These are phyloP conservation scores for Suhomyces prunicola DNA, from an alignment of 805 yeast genomes.

Conservation along the genomic window DNA sequence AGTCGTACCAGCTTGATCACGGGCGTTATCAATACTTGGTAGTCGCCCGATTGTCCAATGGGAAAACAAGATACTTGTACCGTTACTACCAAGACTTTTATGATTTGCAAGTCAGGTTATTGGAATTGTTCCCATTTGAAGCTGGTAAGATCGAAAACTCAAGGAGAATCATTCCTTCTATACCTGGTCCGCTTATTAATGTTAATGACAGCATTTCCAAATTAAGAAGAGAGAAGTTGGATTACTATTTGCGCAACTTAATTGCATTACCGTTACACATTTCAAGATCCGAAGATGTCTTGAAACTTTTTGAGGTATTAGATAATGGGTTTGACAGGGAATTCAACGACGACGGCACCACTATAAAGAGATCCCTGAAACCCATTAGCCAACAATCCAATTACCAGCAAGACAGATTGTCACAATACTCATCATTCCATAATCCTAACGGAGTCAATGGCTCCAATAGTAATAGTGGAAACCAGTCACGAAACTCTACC, in stretches of 20 bases:
- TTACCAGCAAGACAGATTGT: conserved; percentile 50
- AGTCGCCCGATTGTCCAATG: conserved; percentile 62
- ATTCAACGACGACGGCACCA: conserved; percentile 9
- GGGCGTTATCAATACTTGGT: conserved; percentile 89
- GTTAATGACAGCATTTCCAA: conserved; percentile 72
- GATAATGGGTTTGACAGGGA: conserved; percentile 62
- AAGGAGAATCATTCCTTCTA: conserved; percentile 81
- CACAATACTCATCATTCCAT: conserved; percentile 46
- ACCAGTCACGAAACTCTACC: conserved; percentile 17
- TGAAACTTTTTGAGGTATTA: conserved; percentile 63
- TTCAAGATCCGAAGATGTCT: conserved; percentile 64
- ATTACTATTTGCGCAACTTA: conserved; percentile 52
- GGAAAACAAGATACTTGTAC: conserved; percentile 68
- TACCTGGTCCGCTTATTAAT: conserved; percentile 93
- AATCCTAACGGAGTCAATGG: conserved; percentile 6
- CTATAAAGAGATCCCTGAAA: conserved; percentile 24
- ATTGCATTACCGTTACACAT: conserved; percentile 74
- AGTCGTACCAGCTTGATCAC: conserved; percentile 72
- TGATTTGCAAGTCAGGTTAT: conserved; percentile 80
- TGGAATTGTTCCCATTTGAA: conserved; percentile 85
- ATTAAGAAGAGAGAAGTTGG: conserved; percentile 52
- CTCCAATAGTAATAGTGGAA: background rate
- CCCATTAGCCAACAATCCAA: conserved; percentile 39
- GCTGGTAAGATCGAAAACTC: conserved; percentile 82
- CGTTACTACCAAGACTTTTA: conserved; percentile 95